phyloP scores from a whole-genome alignment of 2,329 filamentous ascomycete species.

The Colletotrichum nymphaeae region DNA sequence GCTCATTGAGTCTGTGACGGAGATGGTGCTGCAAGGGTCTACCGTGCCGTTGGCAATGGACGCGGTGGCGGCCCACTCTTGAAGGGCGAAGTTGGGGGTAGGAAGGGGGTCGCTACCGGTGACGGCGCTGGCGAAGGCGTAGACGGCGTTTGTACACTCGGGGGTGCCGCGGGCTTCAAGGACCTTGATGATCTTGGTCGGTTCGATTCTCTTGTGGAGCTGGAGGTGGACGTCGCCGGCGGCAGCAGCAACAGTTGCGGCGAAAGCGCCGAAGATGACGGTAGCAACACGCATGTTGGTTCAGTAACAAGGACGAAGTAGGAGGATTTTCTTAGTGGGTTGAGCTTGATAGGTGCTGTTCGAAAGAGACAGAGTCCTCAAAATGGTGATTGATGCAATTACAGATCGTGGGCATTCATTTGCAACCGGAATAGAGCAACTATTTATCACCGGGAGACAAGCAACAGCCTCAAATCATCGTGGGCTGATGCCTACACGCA shows the following conservation, averaged over 20 bases:
- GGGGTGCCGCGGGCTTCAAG: not conserved
- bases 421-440: no score
- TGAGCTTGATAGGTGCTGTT: not conserved
- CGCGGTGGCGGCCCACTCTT: not conserved
- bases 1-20: not conserved
- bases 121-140: not conserved
- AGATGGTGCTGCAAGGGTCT: not conserved
- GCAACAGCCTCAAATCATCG: not conserved
- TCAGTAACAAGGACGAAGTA: not conserved
- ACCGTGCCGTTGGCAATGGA: not conserved
- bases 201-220: constrained; percentile 1
- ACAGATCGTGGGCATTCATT: no score
- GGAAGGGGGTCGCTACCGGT: constrained; percentile 4
- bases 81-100: not conserved
- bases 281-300: not conserved
- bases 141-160: not conserved
- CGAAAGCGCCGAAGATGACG: constrained; percentile 5
- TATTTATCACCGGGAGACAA: no score
- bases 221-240: not conserved
- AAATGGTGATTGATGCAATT: no score
- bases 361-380: not conserved
- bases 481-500: not conserved
- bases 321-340: not conserved
- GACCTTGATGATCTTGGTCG: constrained; percentile 1
- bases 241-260: not conserved